These are phyloP conservation scores for Chlorophyllum brunneum DNA, from an alignment of 768 basidiomycete species.

Conservation along the genomic window DNA sequence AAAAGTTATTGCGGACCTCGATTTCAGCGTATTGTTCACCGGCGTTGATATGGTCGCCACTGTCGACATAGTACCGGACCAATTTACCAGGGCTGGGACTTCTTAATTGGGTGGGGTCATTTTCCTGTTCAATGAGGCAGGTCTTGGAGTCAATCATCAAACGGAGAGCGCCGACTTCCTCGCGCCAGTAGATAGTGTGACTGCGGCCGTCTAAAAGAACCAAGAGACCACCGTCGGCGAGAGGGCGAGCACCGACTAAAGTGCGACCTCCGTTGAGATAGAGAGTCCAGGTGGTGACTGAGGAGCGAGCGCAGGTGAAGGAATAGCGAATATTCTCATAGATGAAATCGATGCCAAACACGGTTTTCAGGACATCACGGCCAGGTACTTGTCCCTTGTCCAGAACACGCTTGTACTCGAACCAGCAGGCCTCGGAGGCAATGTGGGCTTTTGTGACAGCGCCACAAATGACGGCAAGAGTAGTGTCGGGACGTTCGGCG, in stretches of 20 bases:
- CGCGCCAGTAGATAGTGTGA: constrained; percentile 97
- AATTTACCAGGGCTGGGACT: constrained; percentile 97
- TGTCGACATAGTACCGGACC: constrained; percentile 91
- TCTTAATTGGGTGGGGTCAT: constrained; percentile 95
- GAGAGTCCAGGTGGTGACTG: constrained; percentile 84
- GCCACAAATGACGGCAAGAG: constrained; percentile 92
- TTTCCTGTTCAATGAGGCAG: constrained; percentile 98
- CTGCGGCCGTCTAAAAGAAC: constrained; percentile 90
- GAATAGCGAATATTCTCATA: constrained; percentile 95
- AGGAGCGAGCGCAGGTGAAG: constrained; percentile 92
- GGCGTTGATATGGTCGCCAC: constrained; percentile 94
- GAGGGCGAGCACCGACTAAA: constrained; percentile 84
- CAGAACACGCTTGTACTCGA: constrained; percentile 90
- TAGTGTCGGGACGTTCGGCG: constrained; percentile 91
- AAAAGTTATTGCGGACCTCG: constrained; percentile 54
- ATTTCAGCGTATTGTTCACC: constrained; percentile 98
- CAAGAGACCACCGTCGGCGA: constrained; percentile 94
- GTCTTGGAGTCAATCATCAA: constrained; percentile 97
- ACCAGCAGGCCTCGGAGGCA: constrained; percentile 83
- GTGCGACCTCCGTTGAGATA: constrained; percentile 96
- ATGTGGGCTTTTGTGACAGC: constrained; percentile 94
- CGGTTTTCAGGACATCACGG: constrained; percentile 92
- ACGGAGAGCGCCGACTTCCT: constrained; percentile 91
- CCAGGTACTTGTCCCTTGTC: constrained; percentile 98
- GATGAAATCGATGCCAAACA: constrained; percentile 96